Evolutionary conservation across 1,139 yeast genomes (phyloP), one percentile per base, ranked within the genome.

Genomic region (Pichia sp.): DNA sequence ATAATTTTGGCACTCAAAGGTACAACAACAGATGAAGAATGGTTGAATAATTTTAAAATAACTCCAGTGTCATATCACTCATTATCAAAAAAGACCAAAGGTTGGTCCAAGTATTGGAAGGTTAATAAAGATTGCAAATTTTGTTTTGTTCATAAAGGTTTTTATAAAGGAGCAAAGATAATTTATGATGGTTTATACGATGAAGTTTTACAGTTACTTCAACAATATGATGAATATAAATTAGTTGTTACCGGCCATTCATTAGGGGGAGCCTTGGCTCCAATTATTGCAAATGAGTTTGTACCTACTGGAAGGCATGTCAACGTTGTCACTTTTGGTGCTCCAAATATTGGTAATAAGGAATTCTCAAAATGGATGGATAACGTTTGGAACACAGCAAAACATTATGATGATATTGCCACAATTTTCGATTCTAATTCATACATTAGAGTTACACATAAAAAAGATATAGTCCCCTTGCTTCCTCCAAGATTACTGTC

Each of bases 211-310:
- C 59, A 70, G 24, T 67, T 68, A 18, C 67, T 72, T 15, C 62
- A 50, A 43, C 58, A 62, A 22, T 63, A 73, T 56, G 76, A 80
- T 0, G 71, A 71, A 25, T 82, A 79, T 59, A 62, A 69, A 39
- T 54, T 82, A 16, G 70, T 76, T 4, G 70, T 82, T 3, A 67
- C 78, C 2, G 92, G 92, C 0, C 92, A 84, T 64, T 84, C 92
- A 0, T 62, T 84, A 27, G 94, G 92, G 1, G 92, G 82, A 3
- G 87, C 88, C 0, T 64, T 82, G 48, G 82, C 88, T 0, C 63
- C 72, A 15, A 64, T 85, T 36, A 72, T 79, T 12, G 89, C 84
- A 0, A 69, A 80, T 25, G 89, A 83, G 57, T 69, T 79, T 48
- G 69, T 70, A 51, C 55, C 75, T 8, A 57, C 75, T 59, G 85